Conservation (phyloP, 73 alveolate species). For the Tetrahymena thermophila region DNA sequence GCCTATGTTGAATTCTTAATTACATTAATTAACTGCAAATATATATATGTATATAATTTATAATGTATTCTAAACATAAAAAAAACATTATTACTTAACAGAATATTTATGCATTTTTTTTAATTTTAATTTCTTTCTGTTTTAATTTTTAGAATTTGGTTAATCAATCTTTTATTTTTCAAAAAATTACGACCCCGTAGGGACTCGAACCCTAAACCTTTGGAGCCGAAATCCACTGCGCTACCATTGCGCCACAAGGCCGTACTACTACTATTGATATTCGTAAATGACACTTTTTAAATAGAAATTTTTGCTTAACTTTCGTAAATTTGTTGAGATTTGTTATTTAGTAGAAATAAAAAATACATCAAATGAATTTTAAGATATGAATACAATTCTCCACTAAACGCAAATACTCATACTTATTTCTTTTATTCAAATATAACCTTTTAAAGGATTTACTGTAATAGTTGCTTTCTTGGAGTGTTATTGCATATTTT, state of each 20-base stretch:
- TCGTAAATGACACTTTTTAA: neutral
- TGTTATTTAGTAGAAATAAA: neutral
- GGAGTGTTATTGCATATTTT: too few relatives aligned
- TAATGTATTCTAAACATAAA: neutral
- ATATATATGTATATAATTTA: too few relatives aligned
- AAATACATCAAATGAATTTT: neutral
- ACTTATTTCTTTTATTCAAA: too few relatives aligned
- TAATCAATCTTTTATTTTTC: neutral
- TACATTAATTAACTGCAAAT: neutral
- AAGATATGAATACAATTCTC: too few relatives aligned
- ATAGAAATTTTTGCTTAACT: neutral
- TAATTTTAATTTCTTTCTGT: neutral
- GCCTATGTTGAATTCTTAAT: neutral
- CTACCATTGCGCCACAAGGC: constrained; percentile 59
- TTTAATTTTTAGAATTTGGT: neutral
- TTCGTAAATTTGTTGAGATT: neutral
- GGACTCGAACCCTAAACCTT: constrained; percentile 58
- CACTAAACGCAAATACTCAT: too few relatives aligned
- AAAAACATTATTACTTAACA: neutral
- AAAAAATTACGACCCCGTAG: constrained; percentile 50
- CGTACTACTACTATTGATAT: neutral
- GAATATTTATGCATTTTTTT: too few relatives aligned
- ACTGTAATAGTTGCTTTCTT: too few relatives aligned
- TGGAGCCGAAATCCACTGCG: constrained; percentile 55
- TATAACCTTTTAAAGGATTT: too few relatives aligned